Evolutionary conservation across 352 stramenopile species (phyloP).

Genomic region (Poterioochromonas sp.): DNA sequence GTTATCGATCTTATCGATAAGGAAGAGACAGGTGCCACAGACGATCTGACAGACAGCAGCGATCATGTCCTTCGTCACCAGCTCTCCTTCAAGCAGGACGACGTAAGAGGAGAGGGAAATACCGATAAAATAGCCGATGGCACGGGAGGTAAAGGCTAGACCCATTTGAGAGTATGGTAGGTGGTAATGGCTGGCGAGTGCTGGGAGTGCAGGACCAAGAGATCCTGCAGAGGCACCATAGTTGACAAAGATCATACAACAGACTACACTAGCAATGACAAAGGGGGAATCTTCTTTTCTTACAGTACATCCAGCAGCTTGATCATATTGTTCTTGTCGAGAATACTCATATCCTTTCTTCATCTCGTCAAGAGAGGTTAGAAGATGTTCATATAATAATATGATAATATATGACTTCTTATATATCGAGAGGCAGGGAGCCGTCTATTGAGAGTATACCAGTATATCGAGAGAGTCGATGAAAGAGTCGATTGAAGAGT

Average conservation of each 20-base stretch:
- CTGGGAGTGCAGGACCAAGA: background rate
- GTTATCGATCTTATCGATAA: background rate
- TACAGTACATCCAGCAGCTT: background rate
- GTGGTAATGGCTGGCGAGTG: background rate
- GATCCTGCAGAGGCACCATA: background rate
- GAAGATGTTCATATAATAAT: too few relatives aligned
- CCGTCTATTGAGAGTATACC: too few relatives aligned
- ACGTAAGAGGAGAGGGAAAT: background rate
- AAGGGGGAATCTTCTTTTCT: background rate
- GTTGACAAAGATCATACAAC: background rate
- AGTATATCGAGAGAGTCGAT: too few relatives aligned
- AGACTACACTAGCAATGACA: background rate
- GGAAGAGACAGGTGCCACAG: background rate
- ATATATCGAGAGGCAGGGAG: too few relatives aligned
- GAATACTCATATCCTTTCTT: too few relatives aligned
- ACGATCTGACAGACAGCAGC: background rate
- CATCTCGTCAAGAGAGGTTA: too few relatives aligned
- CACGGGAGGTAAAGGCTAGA: background rate
- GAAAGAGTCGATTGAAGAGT: too few relatives aligned
- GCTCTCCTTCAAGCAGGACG: background rate
- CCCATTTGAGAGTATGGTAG: background rate
- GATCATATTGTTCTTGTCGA: too few relatives aligned
- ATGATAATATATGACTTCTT: too few relatives aligned
- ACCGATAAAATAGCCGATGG: slow-evolving; percentile 9
- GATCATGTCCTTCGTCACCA: background rate